phyloP scores from a whole-genome alignment of 2,329 filamentous ascomycete genomes.

The Fusarium mundagurra region DNA sequence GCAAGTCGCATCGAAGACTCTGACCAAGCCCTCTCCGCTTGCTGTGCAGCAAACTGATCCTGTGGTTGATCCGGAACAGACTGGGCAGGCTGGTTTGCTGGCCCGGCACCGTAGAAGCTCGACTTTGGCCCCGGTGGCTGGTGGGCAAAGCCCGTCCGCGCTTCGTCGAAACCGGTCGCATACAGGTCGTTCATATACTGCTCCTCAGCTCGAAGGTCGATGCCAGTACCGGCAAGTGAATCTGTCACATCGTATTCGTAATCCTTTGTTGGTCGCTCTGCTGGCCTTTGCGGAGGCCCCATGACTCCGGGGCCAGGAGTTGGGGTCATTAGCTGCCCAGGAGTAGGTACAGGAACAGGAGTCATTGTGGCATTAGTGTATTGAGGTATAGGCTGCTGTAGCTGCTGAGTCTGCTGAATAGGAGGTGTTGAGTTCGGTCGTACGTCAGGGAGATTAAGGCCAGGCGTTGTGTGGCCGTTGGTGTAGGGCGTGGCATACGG shows the following conservation, averaged over 20 bases:
- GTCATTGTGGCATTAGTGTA: conserved; percentile 41
- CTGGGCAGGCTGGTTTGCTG: conserved; percentile 71
- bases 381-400: conserved; percentile 36
- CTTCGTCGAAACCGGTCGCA: conserved; percentile 61
- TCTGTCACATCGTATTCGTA: conserved; percentile 81
- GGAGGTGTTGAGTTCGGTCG: conserved; percentile 48
- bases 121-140: conserved; percentile 65
- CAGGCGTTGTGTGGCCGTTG: conserved; percentile 51
- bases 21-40: conserved; percentile 72
- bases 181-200: conserved; percentile 79
- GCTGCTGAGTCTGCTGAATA: conserved; percentile 46
- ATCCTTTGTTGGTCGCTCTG: conserved; percentile 70
- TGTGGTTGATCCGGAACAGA: conserved; percentile 59
- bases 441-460: conserved; percentile 48
- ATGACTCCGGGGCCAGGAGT: conserved; percentile 52
- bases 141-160: conserved; percentile 60
- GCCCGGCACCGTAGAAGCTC: conserved; percentile 71
- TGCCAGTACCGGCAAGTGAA: conserved; percentile 83
- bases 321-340: conserved; percentile 37
- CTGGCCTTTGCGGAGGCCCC: conserved; percentile 69
- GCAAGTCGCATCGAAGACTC: conserved; percentile 71
- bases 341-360: conserved; percentile 40
- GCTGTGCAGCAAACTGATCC: conserved; percentile 72
- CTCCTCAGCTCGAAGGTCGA: conserved; percentile 88
- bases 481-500: conserved; percentile 52